phyloP scores from a whole-genome alignment of 305 asterid species.

The Rubia peregrina region DNA sequence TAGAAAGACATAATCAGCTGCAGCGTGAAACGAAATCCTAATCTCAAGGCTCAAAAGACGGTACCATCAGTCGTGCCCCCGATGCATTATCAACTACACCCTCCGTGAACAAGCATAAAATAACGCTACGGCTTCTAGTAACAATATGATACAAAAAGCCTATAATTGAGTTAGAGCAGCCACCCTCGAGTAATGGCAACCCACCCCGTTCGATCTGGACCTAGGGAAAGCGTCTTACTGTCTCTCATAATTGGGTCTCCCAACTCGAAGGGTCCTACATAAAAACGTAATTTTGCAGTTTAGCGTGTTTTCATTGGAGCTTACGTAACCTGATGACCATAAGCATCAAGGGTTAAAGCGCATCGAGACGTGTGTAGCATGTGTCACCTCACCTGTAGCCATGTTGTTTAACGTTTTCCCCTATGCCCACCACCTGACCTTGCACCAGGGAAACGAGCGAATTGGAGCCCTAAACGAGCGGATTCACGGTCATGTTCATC shows the following conservation, averaged over 20 bases:
- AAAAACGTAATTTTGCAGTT: slow-evolving; percentile 14
- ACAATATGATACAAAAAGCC: background rate
- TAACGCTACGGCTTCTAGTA: slow-evolving; percentile 2
- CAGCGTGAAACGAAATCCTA: no score
- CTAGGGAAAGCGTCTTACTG: slow-evolving; percentile 14
- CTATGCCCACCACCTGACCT: slow-evolving; percentile 82
- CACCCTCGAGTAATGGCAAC: slow-evolving; percentile 17
- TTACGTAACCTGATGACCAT: background rate
- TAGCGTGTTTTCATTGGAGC: slow-evolving; percentile 14
- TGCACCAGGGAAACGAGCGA: slow-evolving; percentile 82
- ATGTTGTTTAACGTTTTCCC: slow-evolving; percentile 50
- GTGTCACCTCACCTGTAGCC: slow-evolving; percentile 55
- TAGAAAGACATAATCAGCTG: background rate
- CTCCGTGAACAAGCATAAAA: background rate
- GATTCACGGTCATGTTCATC: slow-evolving; percentile 84
- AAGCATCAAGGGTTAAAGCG: slow-evolving; percentile 19
- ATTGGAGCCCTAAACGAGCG: slow-evolving; percentile 59
- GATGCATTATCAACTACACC: slow-evolving; percentile 8
- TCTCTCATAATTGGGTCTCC: slow-evolving; percentile 6
- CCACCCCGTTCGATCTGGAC: slow-evolving; percentile 14
- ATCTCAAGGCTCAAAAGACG: no score
- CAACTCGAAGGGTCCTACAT: slow-evolving; percentile 20
- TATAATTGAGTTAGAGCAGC: slow-evolving; percentile 15
- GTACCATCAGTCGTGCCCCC: no score
- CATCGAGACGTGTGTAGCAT: slow-evolving; percentile 22